A percentile compares a stretch with the other conserved stretches of the same genome.
phyloP scores from a whole-genome alignment of 176 grass and related monocot genomes.

The Eragrostis curvula region DNA sequence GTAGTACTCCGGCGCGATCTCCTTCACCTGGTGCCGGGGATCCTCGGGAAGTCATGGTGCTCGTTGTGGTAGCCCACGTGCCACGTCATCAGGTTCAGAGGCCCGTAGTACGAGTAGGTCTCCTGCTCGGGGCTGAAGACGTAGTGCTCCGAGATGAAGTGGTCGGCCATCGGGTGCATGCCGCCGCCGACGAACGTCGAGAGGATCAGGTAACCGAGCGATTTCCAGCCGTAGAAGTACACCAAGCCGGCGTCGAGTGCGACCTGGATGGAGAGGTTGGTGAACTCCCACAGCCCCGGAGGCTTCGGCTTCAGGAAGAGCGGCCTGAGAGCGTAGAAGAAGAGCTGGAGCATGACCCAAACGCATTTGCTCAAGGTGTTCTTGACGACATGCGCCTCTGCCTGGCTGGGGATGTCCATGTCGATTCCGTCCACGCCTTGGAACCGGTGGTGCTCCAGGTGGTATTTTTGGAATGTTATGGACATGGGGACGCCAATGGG shows the following conservation, averaged over 20 bases:
- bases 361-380: slow-evolving; percentile 67
- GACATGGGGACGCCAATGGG: slow-evolving; percentile 96
- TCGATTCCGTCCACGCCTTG: slow-evolving; percentile 91
- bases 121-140: slow-evolving; percentile 84
- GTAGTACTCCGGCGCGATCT: slow-evolving; percentile 90
- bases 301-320: slow-evolving; percentile 89
- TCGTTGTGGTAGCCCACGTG: slow-evolving; percentile 95
- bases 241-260: slow-evolving; percentile 60
- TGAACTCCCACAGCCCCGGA: slow-evolving; percentile 86
- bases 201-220: slow-evolving; percentile 76
- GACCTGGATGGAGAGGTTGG: slow-evolving; percentile 72
- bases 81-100: slow-evolving; percentile 92
- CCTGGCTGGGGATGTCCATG: slow-evolving; percentile 84
- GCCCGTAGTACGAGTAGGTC: slow-evolving; percentile 95
- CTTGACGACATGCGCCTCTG: slow-evolving; percentile 55
- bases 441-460: slow-evolving; percentile 94
- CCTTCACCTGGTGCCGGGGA: slow-evolving; percentile 87
- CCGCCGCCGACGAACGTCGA: slow-evolving; percentile 91
- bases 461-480: slow-evolving; percentile 96
- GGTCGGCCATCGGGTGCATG: slow-evolving; percentile 94
- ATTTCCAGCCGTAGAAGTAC: slow-evolving; percentile 69
- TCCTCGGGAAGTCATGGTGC: slow-evolving; percentile 97
- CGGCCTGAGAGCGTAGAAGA: slow-evolving; percentile 86
- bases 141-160: slow-evolving; percentile 98
- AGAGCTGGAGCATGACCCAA: slow-evolving; percentile 88